Percentiles rank a stretch among this genome's conserved stretches.
Evolutionary conservation across 176 grass and related monocot species (phyloP).

Genomic region (Zea mays): Zm-B73-REFERENCE-NAM-5.0 NC_050098.1:140687001-140687500

Average conservation of each 20-base stretch:
- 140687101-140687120: too few species aligned
- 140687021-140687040: background rate
- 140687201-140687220: too few species aligned
- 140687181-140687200: too few species aligned
- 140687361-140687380: background rate
- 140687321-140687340: background rate
- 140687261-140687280: too few species aligned
- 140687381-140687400: background rate
- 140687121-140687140: too few species aligned
- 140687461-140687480: background rate
- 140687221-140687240: too few species aligned
- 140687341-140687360: background rate
- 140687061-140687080: slow-evolving; percentile 11
- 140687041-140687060: slow-evolving; percentile 10
- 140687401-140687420: background rate
- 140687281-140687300: background rate
- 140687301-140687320: background rate
- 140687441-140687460: background rate
- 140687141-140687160: too few species aligned
- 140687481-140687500: background rate
- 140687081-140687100: too few species aligned
- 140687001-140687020: background rate
- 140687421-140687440: background rate
- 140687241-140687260: too few species aligned
- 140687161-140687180: too few species aligned